phyloP scores from a whole-genome alignment of 352 stramenopile genomes.

The Plasmopara viticola region DNA sequence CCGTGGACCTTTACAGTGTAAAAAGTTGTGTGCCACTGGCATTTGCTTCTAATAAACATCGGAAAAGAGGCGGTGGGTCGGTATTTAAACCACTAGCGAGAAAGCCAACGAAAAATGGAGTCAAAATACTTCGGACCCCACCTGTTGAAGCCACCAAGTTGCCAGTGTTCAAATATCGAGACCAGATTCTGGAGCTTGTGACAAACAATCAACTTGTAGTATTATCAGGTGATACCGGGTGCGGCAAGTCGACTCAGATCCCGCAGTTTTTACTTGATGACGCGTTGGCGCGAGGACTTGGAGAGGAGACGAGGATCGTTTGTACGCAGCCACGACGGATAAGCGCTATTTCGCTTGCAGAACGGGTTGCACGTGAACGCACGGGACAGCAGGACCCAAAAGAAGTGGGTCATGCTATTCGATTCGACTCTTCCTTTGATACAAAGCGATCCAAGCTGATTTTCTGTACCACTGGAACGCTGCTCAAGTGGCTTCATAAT shows the following conservation, averaged over 20 bases:
- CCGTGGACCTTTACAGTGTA: slow-evolving; percentile 27
- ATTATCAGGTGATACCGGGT: slow-evolving; percentile 92
- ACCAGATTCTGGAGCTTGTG: slow-evolving; percentile 59
- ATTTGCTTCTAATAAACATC: slow-evolving; percentile 9
- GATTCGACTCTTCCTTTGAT: too few relatives aligned
- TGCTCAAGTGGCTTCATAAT: too few relatives aligned
- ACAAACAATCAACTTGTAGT: slow-evolving; percentile 86
- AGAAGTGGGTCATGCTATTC: too few relatives aligned
- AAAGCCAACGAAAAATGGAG: background rate
- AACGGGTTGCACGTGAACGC: too few relatives aligned
- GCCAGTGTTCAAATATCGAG: slow-evolving; percentile 53
- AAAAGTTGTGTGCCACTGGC: slow-evolving; percentile 15
- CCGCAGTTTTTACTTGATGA: slow-evolving; percentile 78
- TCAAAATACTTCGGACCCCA: slow-evolving; percentile 15
- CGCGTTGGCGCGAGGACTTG: too few relatives aligned
- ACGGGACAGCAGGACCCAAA: too few relatives aligned
- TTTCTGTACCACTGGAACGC: too few relatives aligned
- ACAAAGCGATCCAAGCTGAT: too few relatives aligned
- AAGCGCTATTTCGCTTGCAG: too few relatives aligned
- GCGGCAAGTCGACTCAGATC: slow-evolving; percentile 91
- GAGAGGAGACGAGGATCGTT: too few relatives aligned
- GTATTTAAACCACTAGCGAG: slow-evolving; percentile 40
- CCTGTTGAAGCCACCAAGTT: slow-evolving; percentile 28
- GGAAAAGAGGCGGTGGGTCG: slow-evolving; percentile 11
- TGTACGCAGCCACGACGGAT: too few relatives aligned